Evolutionary conservation across 768 basidiomycete species (phyloP), one percentile per base, ranked within the genome.

Genomic region (Terana coerulea): DNA sequence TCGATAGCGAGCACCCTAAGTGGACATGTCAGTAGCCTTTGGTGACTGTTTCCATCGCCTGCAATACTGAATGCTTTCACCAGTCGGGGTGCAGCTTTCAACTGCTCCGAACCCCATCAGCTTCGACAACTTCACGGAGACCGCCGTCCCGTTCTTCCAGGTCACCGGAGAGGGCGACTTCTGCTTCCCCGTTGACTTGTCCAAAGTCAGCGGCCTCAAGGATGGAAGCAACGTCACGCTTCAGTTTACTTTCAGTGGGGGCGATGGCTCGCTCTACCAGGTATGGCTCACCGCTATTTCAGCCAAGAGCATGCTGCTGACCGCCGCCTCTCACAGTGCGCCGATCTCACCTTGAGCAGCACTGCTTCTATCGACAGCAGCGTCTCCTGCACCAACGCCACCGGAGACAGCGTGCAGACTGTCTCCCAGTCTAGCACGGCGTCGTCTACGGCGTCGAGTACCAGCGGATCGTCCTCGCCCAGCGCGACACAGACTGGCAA

Each of bases 221-320:
- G 74, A 84, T 52, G 88, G 89, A 8, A 74, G 80, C 17, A 84
- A 89, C 56, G 83, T 88, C 33, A 91, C 91, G 1, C 70, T 93
- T 42, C 83, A 88, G 67, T 60, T 90, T 21, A 57, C 79, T 25
- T 91, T 69, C 62, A 67, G 80, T 56, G 88, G 87, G 34, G 88
- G 88, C 30, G 90, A 93, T 61, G 83, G 82, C 19, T 41, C 62
- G 25, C 75, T 94, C 7, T 91, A 75, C 69, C 88, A 91, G 75
- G 87, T 79, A 60, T 15, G 24, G 42, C 12, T 5, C 5, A 41
- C 26, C 11, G 2, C 2, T 28, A 12, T 15, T 55, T 31, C 5
- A 21, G 25, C 25, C 47, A 34, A 14, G 3, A 15, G 11, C 29
- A 15, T 9, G 14, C 29, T 31, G 19, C 30, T 30, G 25, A 44